Evolutionary conservation across 768 basidiomycete species (phyloP).

Genomic region (Amanita rubescens): DNA sequence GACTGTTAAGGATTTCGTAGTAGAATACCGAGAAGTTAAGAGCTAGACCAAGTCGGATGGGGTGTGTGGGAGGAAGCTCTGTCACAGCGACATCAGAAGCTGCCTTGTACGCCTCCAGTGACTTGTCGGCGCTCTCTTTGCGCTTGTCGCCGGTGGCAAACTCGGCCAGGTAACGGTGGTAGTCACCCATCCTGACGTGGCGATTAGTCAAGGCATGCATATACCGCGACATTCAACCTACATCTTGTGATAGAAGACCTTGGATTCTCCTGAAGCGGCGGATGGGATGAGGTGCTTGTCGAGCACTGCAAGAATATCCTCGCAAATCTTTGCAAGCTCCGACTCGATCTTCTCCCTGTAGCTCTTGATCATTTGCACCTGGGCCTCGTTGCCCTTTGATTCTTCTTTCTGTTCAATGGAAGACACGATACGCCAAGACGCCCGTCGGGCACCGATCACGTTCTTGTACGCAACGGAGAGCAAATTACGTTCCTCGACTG

Average conservation of each 20-base stretch:
- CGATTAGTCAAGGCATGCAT: conserved; percentile 14
- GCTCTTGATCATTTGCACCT: conserved; percentile 95
- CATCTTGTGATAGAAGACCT: conserved; percentile 99
- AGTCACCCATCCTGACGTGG: conserved; percentile 87
- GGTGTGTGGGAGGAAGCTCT: conserved; percentile 93
- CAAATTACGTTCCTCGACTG: conserved; percentile 97
- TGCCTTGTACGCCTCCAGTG: conserved; percentile 94
- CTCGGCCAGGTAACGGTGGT: conserved; percentile 98
- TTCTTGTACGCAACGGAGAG: conserved; percentile 99
- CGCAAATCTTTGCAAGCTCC: conserved; percentile 96
- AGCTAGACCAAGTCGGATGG: conserved; percentile 96
- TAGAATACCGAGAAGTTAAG: conserved; percentile 99
- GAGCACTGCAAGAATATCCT: conserved; percentile 95
- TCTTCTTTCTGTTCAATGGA: conserved; percentile 99
- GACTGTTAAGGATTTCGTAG: conserved; percentile 98
- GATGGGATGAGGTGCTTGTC: conserved; percentile 98
- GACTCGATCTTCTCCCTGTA: conserved; percentile 98
- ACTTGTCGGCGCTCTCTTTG: conserved; percentile 96
- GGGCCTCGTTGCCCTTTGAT: conserved; percentile 93
- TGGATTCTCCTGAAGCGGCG: conserved; percentile 92
- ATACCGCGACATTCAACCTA: conserved; percentile 27
- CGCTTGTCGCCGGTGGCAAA: conserved; percentile 98
- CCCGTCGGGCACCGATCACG: conserved; percentile 96
- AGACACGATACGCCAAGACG: conserved; percentile 96
- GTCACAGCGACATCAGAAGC: conserved; percentile 96